phyloP scores from a whole-genome alignment of 305 asterid genomes.

The Fraxinus latifolia region DNA sequence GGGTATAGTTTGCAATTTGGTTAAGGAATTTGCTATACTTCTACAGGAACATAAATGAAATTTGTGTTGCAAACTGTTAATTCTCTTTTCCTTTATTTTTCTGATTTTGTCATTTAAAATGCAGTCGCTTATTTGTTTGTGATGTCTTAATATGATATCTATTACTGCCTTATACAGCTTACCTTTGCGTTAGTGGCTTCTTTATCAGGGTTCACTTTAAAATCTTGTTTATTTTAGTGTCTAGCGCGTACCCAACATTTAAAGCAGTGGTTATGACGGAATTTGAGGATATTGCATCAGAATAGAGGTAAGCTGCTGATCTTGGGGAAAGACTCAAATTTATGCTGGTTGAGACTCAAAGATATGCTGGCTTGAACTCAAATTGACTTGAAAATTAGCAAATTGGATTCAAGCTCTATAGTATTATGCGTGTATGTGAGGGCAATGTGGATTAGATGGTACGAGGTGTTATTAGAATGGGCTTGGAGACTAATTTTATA shows the following conservation, averaged over 20 bases:
- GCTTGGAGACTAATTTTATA: not conserved
- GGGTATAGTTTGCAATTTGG: not conserved
- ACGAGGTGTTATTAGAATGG: not conserved
- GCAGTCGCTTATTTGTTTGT: not conserved
- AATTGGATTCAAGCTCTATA: not conserved
- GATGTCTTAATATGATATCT: not conserved
- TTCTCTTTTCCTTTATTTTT: not conserved
- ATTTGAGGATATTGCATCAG: not conserved
- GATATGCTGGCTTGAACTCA: not conserved
- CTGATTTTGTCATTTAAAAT: not conserved
- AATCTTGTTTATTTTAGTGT: not conserved
- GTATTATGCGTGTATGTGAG: not conserved
- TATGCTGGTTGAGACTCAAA: too few species aligned
- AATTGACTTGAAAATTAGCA: not conserved
- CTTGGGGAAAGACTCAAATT: not conserved
- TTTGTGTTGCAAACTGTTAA: not conserved
- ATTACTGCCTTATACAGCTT: not conserved
- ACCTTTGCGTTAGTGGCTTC: not conserved
- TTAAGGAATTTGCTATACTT: not conserved
- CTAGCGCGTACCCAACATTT: not conserved
- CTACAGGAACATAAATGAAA: not conserved
- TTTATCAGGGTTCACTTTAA: not conserved
- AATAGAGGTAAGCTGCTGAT: not conserved
- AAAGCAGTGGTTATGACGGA: not conserved
- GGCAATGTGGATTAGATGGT: not conserved